These are phyloP conservation scores for Primulina huaijiensis DNA, from an alignment of 257 asterid genomes.

Conservation along the genomic window DNA sequence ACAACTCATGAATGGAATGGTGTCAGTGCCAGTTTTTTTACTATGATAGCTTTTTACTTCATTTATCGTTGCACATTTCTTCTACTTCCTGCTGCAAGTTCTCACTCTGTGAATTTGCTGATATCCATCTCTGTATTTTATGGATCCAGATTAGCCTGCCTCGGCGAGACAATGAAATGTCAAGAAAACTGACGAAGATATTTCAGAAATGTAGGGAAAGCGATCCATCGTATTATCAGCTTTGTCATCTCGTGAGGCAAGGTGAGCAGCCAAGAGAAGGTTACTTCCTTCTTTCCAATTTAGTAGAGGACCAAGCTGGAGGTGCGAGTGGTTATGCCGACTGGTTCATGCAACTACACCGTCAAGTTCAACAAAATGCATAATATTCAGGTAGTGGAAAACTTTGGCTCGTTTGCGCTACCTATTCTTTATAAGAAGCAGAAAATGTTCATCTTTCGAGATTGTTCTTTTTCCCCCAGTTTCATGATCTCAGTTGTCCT, in stretches of 20 bases:
- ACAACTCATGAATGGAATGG: slow-evolving; percentile 5
- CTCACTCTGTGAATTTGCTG: slow-evolving; percentile 18
- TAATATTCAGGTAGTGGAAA: slow-evolving; percentile 43
- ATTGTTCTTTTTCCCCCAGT: background rate
- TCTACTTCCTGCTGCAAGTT: background rate
- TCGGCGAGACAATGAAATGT: slow-evolving; percentile 48
- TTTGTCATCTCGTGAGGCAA: slow-evolving; percentile 74
- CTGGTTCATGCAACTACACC: slow-evolving; percentile 69
- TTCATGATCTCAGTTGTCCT: background rate
- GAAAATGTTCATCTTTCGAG: background rate
- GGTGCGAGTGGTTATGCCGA: slow-evolving; percentile 68
- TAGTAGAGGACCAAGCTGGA: slow-evolving; percentile 66
- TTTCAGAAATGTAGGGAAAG: slow-evolving; percentile 52
- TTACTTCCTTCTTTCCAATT: slow-evolving; percentile 48
- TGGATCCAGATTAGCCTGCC: slow-evolving; percentile 52
- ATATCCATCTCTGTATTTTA: slow-evolving; percentile 24
- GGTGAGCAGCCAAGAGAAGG: slow-evolving; percentile 83
- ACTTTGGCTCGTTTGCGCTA: background rate
- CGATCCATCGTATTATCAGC: slow-evolving; percentile 60
- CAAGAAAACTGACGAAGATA: slow-evolving; percentile 56
- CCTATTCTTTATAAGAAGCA: background rate
- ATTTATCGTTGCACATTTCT: slow-evolving; percentile 9
- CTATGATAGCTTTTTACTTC: slow-evolving; percentile 13
- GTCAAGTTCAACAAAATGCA: slow-evolving; percentile 74
- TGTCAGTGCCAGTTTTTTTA: slow-evolving; percentile 4